Percentiles rank a stretch among this genome's conserved stretches.
These are phyloP conservation scores for Rhododendron henanense DNA, from an alignment of 148 eudicot species.

Conservation along the genomic window DNA sequence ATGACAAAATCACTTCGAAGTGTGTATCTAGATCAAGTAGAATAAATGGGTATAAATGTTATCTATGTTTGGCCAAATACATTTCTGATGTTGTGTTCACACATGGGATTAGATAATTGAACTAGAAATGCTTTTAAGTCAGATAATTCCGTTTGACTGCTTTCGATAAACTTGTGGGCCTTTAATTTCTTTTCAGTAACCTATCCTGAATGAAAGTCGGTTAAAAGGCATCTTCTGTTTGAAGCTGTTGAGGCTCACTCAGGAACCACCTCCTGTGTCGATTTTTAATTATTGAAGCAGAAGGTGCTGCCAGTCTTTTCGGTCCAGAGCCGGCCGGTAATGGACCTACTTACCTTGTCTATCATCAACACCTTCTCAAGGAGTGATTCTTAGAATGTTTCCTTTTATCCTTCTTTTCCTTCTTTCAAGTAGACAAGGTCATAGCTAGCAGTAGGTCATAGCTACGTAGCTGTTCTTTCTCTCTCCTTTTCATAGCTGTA, in stretches of 20 bases:
- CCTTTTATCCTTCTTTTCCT: no score
- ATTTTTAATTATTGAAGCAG: no score
- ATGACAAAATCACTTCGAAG: neutral
- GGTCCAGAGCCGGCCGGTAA: no score
- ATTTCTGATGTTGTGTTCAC: neutral
- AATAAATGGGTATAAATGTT: neutral
- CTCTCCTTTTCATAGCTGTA: neutral
- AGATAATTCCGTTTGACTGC: neutral
- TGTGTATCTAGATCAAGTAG: neutral
- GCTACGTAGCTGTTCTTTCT: neutral
- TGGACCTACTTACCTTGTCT: no score
- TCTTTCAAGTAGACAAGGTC: no score
- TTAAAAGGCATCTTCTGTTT: neutral
- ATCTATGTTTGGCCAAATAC: neutral
- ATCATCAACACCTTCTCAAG: no score
- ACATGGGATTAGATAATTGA: neutral
- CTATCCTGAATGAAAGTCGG: neutral
- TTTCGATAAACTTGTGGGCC: neutral
- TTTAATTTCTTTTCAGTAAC: neutral
- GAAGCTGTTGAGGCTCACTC: neutral
- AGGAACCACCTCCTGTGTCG: neutral
- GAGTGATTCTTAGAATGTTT: no score
- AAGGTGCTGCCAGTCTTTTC: no score
- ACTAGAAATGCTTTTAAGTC: neutral
- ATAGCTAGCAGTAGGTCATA: no score